Base-by-base conservation (phyloP, 2,329 filamentous ascomycete genomes). In the Lecanicillium sp. region DNA sequence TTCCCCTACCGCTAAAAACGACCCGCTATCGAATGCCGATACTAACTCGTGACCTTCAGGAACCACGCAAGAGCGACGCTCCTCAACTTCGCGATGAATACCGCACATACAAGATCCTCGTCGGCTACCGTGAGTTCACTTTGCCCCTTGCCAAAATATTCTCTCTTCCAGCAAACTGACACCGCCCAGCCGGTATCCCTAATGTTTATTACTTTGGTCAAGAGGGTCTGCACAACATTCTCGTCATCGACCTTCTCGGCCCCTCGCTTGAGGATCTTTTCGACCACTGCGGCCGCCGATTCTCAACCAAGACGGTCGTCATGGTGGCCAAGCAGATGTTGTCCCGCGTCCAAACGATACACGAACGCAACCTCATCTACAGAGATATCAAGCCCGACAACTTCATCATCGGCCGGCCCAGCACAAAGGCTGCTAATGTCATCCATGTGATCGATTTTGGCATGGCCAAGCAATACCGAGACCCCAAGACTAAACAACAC, bases 271-370 rank as follows among this genome's bases (percentile, higher is more conserved):
- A 98, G 61, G 90, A 98, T 58, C 76, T 98, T 15, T 98, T 98
- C 59, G 90, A 98, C 59, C 88, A 94, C 65, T 98, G 90, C 70
- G 92, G 92, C 57, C 78, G 90, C 52, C 82, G 89, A 51, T 98
- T 98, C 67, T 82, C 85, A 6, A 89, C 90, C 62, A 96, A 98
- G 76, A 98, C 92, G 0, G 90, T 95, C 11, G 89, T 96, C 45
- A 95, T 96, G 92, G 89, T 96, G 41, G 90, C 92, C 32, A 96
- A 96, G 69, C 90, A 98, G 63, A 96, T 96, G 92, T 75, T 95
- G 37, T 95, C 89, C 25, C 80, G 90, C 47, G 90, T 98, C 18
- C 90, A 81, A 63, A 80, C 76, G 2, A 96, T 98, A 51, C 90
- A 98, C 71, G 92, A 96, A 67, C 95, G 95, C 77, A 96, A 96